Percentiles rank a stretch among this genome's conserved stretches.
These are phyloP conservation scores for Neurospora sp. DNA, from an alignment of 495 filamentous ascomycete species.

Conservation along the genomic window DNA sequence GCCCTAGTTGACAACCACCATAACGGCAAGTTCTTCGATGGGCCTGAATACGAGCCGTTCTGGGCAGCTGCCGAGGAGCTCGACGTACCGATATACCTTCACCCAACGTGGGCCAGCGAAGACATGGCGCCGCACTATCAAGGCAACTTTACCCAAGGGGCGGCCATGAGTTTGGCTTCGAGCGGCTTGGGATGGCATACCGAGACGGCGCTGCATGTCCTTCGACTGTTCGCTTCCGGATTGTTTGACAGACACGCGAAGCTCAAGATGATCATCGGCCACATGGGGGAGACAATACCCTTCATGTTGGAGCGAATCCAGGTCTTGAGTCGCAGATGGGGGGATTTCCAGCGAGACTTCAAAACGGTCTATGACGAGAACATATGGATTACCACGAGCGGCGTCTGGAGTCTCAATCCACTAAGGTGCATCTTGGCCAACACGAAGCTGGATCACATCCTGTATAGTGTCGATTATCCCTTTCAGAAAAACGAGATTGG, in stretches of 20 bases:
- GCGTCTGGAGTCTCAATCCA: constrained; percentile 48
- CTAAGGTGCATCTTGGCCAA: constrained; percentile 41
- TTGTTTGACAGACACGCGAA: constrained; percentile 43
- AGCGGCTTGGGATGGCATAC: constrained; percentile 37
- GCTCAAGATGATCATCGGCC: constrained; percentile 55
- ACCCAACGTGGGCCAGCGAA: constrained; percentile 37
- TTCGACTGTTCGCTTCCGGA: constrained; percentile 24
- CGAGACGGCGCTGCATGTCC: constrained; percentile 34
- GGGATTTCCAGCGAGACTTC: constrained; percentile 41
- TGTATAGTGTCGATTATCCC: constrained; percentile 54
- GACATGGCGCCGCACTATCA: constrained; percentile 23
- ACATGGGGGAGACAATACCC: constrained; percentile 55
- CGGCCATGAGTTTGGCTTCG: constrained; percentile 19
- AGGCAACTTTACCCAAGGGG: constrained; percentile 35
- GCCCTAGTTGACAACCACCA: constrained; percentile 47
- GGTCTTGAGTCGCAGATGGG: constrained; percentile 40
- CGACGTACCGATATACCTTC: constrained; percentile 49
- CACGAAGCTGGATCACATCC: constrained; percentile 38
- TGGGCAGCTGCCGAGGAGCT: constrained; percentile 41
- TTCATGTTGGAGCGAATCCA: constrained; percentile 53
- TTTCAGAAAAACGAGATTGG: constrained; percentile 39
- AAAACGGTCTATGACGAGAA: constrained; percentile 49
- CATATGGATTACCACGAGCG: constrained; percentile 55
- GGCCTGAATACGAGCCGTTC: constrained; percentile 31
- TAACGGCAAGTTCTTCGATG: constrained; percentile 40